A percentile compares a stretch with the other conserved stretches of the same genome.
These are phyloP conservation scores for Platanus orientalis DNA, from an alignment of 164 flowering plant genomes.

Conservation along the genomic window DNA sequence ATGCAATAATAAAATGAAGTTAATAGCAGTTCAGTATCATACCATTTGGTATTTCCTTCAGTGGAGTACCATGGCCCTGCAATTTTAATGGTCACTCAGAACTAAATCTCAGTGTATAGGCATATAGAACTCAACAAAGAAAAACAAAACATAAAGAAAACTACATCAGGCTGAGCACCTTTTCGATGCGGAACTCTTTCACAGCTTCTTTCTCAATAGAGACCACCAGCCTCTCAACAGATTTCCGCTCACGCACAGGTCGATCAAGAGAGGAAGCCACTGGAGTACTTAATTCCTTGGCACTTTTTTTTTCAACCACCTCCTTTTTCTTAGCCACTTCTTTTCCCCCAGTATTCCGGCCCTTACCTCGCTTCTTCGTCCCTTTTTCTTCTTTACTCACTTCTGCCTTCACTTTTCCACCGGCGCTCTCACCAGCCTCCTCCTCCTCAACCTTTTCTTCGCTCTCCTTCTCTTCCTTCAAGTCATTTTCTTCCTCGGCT, in stretches of 20 bases:
- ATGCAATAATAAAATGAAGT: background rate
- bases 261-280: conserved; percentile 37
- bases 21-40: conserved; percentile 1
- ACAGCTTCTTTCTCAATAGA: conserved; percentile 51
- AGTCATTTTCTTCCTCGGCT: conserved; percentile 8
- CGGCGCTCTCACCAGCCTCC: background rate
- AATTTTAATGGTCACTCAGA: conserved; percentile 18
- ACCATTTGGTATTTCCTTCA: conserved; percentile 87
- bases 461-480: too few relatives aligned
- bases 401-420: background rate
- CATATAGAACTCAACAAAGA: background rate
- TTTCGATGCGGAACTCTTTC: conserved; percentile 59
- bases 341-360: conserved; percentile 21
- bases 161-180: conserved; percentile 46
- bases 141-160: background rate
- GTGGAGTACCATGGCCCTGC: conserved; percentile 87
- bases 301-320: conserved; percentile 29
- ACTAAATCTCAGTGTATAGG: background rate
- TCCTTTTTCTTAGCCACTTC: conserved; percentile 23
- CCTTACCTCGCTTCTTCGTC: conserved; percentile 15
- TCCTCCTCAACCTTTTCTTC: background rate
- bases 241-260: conserved; percentile 51
- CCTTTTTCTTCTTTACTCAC: conserved; percentile 3
- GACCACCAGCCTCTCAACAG: conserved; percentile 73
- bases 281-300: conserved; percentile 51